Evolutionary conservation across 2,329 filamentous ascomycete genomes (phyloP).

Genomic region (Pleurostoma richardsiae): DNA sequence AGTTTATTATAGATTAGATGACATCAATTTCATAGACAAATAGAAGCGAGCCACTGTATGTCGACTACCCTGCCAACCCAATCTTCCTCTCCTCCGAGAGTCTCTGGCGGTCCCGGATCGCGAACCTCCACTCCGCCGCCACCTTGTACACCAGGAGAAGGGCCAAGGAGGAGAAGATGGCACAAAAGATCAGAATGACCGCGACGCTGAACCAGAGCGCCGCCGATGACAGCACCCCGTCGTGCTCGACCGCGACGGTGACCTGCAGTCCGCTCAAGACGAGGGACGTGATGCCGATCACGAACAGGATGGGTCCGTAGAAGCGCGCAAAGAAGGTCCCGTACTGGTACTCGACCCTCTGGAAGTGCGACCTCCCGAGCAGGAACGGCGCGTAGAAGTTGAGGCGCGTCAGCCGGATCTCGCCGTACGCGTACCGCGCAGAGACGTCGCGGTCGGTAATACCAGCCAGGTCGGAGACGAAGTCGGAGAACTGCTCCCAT

Average conservation of each 20-base stretch:
- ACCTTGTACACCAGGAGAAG: conserved; percentile 10
- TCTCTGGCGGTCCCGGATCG: conserved; percentile 10
- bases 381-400: conserved; percentile 17
- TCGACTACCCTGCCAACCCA: background rate
- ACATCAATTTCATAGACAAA: background rate
- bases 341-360: conserved; percentile 16
- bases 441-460: conserved; percentile 11
- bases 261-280: conserved; percentile 17
- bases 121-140: conserved; percentile 11
- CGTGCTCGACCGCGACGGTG: conserved; percentile 7
- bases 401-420: conserved; percentile 6
- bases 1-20: background rate
- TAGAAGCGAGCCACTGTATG: background rate
- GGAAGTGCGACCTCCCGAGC: conserved; percentile 14
- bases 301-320: conserved; percentile 16
- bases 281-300: conserved; percentile 14
- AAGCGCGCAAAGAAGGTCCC: conserved; percentile 14
- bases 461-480: conserved; percentile 4
- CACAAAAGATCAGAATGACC: conserved; percentile 5
- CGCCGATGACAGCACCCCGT: background rate
- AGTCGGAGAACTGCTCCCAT: conserved; percentile 12
- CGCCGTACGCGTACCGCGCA: conserved; percentile 8
- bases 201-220: conserved; percentile 9
- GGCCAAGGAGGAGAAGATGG: conserved; percentile 2
- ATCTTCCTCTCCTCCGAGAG: background rate